Evolutionary conservation across 2,329 filamentous ascomycete genomes (phyloP).

Genomic region (Pyricularia sp.): DNA sequence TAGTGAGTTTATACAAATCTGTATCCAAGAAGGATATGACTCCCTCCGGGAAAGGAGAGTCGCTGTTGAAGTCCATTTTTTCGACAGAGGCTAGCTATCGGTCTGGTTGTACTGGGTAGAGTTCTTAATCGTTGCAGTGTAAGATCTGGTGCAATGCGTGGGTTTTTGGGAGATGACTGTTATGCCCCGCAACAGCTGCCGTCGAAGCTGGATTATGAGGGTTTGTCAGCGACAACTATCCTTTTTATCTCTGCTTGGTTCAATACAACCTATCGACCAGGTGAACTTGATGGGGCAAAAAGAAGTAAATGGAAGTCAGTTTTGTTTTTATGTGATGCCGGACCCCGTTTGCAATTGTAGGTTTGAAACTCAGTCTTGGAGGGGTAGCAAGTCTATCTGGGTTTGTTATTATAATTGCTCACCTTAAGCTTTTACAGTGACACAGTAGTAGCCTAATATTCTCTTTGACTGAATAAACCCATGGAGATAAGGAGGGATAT

Average conservation of each 20-base stretch:
- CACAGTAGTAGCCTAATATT: neutral
- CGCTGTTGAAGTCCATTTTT: slow-evolving; percentile 56
- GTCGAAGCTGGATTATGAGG: neutral
- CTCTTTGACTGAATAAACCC: neutral
- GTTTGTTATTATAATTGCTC: neutral
- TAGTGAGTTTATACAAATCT: slow-evolving; percentile 90
- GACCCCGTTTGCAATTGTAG: neutral
- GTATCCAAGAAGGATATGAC: slow-evolving; percentile 78
- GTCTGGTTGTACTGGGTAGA: neutral
- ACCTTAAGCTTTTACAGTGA: neutral
- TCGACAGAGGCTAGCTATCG: neutral
- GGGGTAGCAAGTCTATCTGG: neutral
- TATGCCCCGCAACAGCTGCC: neutral
- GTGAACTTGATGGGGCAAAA: neutral
- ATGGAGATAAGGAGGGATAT: neutral
- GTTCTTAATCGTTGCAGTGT: neutral
- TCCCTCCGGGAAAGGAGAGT: slow-evolving; percentile 61
- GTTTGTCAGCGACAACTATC: neutral
- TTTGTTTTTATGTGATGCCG: neutral
- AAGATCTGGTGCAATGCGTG: neutral
- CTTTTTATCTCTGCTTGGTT: neutral
- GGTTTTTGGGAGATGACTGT: neutral
- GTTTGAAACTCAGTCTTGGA: neutral
- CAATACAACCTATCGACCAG: neutral
- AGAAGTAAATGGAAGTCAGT: neutral